These are phyloP conservation scores for Heritiera littoralis DNA, from an alignment of 345 rosid genomes.

Conservation along the genomic window DNA sequence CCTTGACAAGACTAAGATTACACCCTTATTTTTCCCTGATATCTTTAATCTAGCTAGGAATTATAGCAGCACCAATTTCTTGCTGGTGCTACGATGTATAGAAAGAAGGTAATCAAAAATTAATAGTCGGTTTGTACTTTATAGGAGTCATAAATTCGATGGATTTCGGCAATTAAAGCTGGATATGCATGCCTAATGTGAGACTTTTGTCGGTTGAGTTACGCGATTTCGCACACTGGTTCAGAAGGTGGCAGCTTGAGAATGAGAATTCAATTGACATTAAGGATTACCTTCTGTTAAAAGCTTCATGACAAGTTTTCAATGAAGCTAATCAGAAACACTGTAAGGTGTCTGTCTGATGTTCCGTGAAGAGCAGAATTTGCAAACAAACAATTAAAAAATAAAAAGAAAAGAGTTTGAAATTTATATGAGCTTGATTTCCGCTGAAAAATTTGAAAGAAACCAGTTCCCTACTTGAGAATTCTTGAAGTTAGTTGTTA, in stretches of 20 bases:
- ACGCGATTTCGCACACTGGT: not conserved
- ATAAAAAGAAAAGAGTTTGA: not conserved
- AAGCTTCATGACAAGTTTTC: not conserved
- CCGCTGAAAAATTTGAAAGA: too few relatives aligned
- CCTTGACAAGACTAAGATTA: not conserved
- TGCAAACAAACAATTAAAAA: not conserved
- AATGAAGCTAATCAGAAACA: not conserved
- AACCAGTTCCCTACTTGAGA: too few relatives aligned
- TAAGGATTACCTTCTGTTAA: not conserved
- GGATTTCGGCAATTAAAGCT: not conserved
- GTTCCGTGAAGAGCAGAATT: not conserved
- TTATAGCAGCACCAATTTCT: not conserved
- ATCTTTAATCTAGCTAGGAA: not conserved
- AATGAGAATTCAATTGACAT: not conserved
- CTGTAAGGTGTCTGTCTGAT: not conserved
- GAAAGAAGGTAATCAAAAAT: not conserved
- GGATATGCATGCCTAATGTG: not conserved
- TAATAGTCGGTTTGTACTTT: not conserved
- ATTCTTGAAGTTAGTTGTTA: not conserved
- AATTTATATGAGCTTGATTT: not conserved
- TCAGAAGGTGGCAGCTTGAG: not conserved
- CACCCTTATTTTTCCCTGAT: not conserved
- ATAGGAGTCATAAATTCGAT: not conserved
- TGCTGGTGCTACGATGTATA: not conserved
- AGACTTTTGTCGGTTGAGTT: not conserved